A percentile compares a stretch with the other conserved stretches of the same genome.
phyloP scores from a whole-genome alignment of 352 stramenopile species.

The Blastocystis hominis region DNA sequence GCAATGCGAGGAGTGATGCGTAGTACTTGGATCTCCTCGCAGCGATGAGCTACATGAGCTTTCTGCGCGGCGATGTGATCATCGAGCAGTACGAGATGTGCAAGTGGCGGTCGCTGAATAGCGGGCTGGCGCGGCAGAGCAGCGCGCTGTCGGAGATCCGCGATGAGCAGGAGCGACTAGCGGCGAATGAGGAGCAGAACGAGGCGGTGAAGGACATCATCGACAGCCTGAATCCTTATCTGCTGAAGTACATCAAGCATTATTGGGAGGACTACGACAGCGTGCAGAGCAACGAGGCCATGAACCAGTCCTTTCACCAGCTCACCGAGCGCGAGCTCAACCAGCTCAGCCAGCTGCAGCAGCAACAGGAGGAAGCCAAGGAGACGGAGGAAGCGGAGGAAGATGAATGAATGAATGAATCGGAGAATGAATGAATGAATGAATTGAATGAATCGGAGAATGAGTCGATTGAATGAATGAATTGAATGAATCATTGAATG shows the following conservation, averaged over 20 bases:
- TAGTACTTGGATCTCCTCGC: conserved; percentile 28
- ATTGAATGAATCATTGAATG: too few relatives aligned
- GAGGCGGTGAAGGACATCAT: conserved; percentile 24
- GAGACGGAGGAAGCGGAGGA: too few relatives aligned
- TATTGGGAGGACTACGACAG: conserved; percentile 50
- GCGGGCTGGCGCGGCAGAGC: not conserved
- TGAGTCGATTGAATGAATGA: too few relatives aligned
- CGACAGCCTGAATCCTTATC: not conserved
- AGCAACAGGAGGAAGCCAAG: not conserved
- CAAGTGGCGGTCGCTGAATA: conserved; percentile 28
- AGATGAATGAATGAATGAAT: too few relatives aligned
- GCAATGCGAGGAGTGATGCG: not conserved
- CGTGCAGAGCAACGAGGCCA: conserved; percentile 26
- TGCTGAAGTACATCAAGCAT: conserved; percentile 46
- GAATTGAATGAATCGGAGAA: too few relatives aligned
- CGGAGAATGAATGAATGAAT: too few relatives aligned
- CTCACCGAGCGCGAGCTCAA: not conserved
- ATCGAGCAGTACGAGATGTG: conserved; percentile 54
- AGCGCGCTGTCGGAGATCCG: not conserved
- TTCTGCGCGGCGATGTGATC: conserved; percentile 36
- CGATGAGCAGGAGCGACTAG: not conserved
- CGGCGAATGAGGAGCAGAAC: not conserved
- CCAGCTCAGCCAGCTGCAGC: too few relatives aligned
- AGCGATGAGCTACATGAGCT: conserved; percentile 36
- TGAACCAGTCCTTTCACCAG: not conserved